A percentile compares a stretch with the other conserved stretches of the same genome.
These are phyloP conservation scores for Penicillium sp. DNA, from an alignment of 2,329 filamentous ascomycete genomes.

Conservation along the genomic window DNA sequence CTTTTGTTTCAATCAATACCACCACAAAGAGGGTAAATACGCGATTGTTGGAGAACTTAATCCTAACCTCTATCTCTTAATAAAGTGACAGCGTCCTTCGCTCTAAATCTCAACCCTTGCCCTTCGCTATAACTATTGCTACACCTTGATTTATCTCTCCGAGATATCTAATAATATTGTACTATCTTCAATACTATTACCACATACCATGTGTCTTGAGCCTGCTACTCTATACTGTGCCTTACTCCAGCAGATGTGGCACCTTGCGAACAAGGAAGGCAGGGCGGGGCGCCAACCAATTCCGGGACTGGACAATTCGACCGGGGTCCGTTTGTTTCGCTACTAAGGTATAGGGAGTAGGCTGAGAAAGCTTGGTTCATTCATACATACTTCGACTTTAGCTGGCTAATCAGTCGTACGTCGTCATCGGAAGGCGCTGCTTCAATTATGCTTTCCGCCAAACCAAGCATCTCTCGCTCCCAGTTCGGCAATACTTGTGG, in stretches of 20 bases:
- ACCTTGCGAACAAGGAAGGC: conserved; percentile 1
- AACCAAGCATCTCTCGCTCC: no score
- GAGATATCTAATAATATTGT: conserved; percentile 2
- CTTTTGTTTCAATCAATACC: conserved; percentile 1
- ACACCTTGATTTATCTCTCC: conserved; percentile 1
- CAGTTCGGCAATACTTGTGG: no score
- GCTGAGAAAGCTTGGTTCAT: no score
- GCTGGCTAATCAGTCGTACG: no score
- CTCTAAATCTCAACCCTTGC: no score
- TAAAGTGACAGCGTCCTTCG: neutral
- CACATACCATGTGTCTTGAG: conserved; percentile 1
- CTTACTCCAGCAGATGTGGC: conserved; percentile 1
- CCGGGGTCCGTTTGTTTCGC: no score
- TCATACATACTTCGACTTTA: no score
- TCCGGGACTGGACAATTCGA: no score
- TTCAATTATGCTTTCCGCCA: no score
- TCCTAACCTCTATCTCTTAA: neutral
- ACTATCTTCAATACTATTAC: conserved; percentile 1
- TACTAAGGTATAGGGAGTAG: no score
- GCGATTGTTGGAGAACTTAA: conserved; percentile 1
- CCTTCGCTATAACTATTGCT: conserved; percentile 2
- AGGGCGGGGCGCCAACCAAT: no score
- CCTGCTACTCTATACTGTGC: neutral
- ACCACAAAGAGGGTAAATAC: neutral
- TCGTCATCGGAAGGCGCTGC: no score